Evolutionary conservation across 2,329 filamentous ascomycete species (phyloP), one percentile per base, ranked within the genome.

Genomic region (Fusarium globosum): DNA sequence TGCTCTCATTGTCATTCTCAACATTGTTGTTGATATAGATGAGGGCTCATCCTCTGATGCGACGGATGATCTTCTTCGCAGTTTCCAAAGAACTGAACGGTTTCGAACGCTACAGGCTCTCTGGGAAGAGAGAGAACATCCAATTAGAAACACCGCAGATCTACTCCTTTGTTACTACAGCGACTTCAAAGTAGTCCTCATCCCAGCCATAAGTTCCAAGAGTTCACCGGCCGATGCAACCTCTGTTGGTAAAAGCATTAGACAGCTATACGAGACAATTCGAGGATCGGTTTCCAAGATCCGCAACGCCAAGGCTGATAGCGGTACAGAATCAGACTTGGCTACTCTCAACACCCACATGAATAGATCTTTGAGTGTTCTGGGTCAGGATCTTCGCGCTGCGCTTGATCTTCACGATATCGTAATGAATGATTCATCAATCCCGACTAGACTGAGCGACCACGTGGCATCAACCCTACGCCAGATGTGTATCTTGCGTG

Each of bases 1-100:
- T 14, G 68, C 63, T 28, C 48, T 73, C 2, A 71, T 73, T 39
- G 65, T 73, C 2, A 53, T 73, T 1, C 7, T 71, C 6, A 73
- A 73, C n/a, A 73, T 68, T 18, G 52, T 65, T 16, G 43, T 41
- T 16, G 48, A 60, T 11, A 12, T 39, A 1, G 43, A 38, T 14
- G 36, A 14, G 0, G 26, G 15, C 7, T 12, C 28, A 20, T 28
- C 21, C 2, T 26, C 18, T 16, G 9, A 52, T 15, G 28, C 45
- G 5, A 60, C 68, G 0, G 21, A 42, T 5, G n/a, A 49, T 1
- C 52, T 72, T 0, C 61, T 72, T 20, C n/a, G 21, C 0, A 63
- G 66, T 28, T 72, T 69, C 4, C 46, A 72, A 30, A 38, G 39
- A 7, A 66, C 69, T 8, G 48, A 59, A 7, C 36, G 55, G 0